Base-by-base conservation (phyloP, 345 rosid species). In the Salix purpurea region DNA sequence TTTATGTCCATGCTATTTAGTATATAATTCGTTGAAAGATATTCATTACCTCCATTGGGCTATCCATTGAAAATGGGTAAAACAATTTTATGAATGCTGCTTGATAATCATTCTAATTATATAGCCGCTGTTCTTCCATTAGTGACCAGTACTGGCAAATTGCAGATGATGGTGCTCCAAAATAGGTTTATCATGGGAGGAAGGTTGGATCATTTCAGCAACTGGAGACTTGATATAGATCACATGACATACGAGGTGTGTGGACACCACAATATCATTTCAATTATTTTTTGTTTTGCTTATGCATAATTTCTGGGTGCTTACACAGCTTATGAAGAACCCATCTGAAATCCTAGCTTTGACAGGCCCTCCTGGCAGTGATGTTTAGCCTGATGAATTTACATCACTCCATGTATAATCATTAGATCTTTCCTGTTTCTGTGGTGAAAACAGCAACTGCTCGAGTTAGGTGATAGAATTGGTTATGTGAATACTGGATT, bases 401-500 rank as follows among this genome's bases (percentile, higher is more conserved):
- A 50, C n/a, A 62, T 61, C 68, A 16, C 54, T 54, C 12, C 14
- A 19, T 30, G 0, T 23, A 23, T 76, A 61, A 21, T 74, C 30
- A 40, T 58, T 5, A 5, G 7, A 12, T 32, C 11, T 69, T 36
- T 50, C 74, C 24, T 72, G 24, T 60, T 76, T 69, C 9, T 2
- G 24, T 74, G 62, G 61, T 81, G 58, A 56, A 76, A 52, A 70
- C 87, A 93, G 98, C 90, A 93, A 85, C 83, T 93, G 80, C 87
- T 93, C 1, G 99, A 95, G 85, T 93, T 95, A 68, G 96, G 93
- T 30, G 99, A 95, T 67, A 88, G 85, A 80, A 95, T 95, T 61
- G 99, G 98, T 54, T 78, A 90, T 52, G 99, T 93, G 67, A 86
- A 79, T 73, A 93, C 96, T 26, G 98, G 99, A 73, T 80, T 95